phyloP scores from a whole-genome alignment of 495 filamentous ascomycete genomes.

The Mycothermus thermophilus region DNA sequence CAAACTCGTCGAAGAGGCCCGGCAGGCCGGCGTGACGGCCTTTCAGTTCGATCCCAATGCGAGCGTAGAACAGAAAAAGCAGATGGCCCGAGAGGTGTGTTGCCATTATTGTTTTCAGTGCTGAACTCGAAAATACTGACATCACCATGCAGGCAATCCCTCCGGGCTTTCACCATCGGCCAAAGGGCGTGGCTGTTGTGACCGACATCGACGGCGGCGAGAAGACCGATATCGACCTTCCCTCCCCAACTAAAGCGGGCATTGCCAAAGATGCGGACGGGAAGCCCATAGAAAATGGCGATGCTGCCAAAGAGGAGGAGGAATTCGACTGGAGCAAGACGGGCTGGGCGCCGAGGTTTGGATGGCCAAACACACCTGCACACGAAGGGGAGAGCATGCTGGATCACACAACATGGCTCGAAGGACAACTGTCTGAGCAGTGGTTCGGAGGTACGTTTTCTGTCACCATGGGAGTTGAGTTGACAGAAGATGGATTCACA shows the following conservation, averaged over 20 bases:
- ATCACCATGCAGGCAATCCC: conserved; percentile 35
- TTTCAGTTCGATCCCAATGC: conserved; percentile 83
- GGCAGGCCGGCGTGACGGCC: conserved; percentile 59
- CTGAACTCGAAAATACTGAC: conserved; percentile 11
- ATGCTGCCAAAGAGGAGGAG: conserved; percentile 43
- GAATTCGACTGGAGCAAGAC: conserved; percentile 48
- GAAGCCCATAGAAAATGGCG: conserved; percentile 29
- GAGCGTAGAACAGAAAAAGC: conserved; percentile 67
- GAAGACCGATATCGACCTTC: conserved; percentile 63
- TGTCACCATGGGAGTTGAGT: too few relatives aligned
- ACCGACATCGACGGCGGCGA: conserved; percentile 62
- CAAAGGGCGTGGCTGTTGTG: conserved; percentile 51
- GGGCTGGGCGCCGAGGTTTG: conserved; percentile 84
- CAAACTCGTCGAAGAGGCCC: conserved; percentile 58
- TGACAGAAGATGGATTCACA: too few relatives aligned
- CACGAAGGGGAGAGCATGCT: conserved; percentile 51
- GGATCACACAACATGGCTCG: conserved; percentile 80
- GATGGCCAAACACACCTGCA: conserved; percentile 38
- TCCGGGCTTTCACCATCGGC: conserved; percentile 52
- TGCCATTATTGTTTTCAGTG: neutral
- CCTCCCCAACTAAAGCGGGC: conserved; percentile 55
- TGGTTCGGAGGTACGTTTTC: conserved; percentile 71
- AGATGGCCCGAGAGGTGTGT: conserved; percentile 64
- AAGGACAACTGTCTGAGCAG: conserved; percentile 71
- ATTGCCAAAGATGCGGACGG: conserved; percentile 34